Base-by-base conservation (phyloP, 192 early-diverging fungal genomes). In the Backusella sp. region DNA sequence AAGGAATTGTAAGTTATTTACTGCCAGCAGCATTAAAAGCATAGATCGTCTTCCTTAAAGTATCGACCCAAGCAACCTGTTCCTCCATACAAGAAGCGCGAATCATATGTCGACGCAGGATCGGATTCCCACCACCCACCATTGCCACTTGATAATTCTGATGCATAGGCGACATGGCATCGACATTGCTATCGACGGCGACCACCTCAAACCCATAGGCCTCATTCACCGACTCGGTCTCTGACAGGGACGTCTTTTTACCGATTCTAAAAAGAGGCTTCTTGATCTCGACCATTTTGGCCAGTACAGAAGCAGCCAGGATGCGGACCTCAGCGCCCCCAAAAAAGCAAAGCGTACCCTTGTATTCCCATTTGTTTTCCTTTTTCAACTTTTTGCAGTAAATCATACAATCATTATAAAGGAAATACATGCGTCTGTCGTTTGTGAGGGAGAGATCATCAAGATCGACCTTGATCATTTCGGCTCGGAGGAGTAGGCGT, bases 401-500 rank as follows among this genome's bases (percentile, higher is more conserved):
- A 5, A 78, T 75, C 8, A 82, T 17, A 30, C 52, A 32, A 59
- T 78, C 80, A 19, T 75, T 82, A 36, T 73, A 82, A 4, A 82
- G 59, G 4, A 82, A 44, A 34, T 76, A 82, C 19, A 69, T 70
- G 36, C 76, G 76, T 6, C 30, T 32, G 32, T 78, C 66, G 9
- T 28, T 41, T 0, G 46, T 68, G n/a, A 67, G 17, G 17, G 42
- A 23, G 15, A 65, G 72, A 35, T 52, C 23, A 15, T 68, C 36
- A 0, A 65, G 23, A 70, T 73, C 72, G 5, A 78, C 67, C 12
- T 73, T 49, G 36, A 70, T 78, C n/a, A 78, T 37, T 34, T 73
- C 34, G n/a, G 62, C 34, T 9, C 17, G 41, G 14, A 78, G 46
- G 8, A 78, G 12, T 19, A 78, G 52, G 17, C 77, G 77, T 32